Conservation (phyloP, 2,329 filamentous ascomycete species). For the Aspergillus clavatus region DNA sequence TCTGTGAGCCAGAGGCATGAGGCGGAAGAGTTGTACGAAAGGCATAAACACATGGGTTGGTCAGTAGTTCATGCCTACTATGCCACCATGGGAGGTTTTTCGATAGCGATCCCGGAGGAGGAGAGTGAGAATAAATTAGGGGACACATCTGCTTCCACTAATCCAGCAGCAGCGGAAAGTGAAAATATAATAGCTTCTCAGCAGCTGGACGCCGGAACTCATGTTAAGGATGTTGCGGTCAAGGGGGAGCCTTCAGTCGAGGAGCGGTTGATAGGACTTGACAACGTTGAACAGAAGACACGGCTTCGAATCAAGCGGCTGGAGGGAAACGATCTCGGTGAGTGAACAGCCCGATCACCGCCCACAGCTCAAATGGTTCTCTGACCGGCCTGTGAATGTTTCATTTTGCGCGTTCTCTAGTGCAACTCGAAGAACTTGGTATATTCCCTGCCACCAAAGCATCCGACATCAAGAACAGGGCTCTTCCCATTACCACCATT, state of each 20-base stretch:
- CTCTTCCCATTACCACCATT: neutral
- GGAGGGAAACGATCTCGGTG: neutral
- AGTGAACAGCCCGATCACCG: neutral
- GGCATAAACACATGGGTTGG: neutral
- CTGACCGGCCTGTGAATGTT: neutral
- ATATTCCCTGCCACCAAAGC: neutral
- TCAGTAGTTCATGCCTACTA: neutral
- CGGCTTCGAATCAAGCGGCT: neutral
- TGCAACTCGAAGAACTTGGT: neutral
- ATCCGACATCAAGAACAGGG: neutral
- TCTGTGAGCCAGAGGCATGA: neutral
- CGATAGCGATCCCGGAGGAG: neutral
- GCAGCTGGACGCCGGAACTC: neutral
- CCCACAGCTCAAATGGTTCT: neutral
- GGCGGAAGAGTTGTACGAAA: neutral
- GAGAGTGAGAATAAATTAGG: neutral
- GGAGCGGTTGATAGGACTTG: neutral
- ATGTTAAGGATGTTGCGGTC: neutral
- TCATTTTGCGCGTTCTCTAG: no score
- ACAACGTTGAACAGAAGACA: neutral
- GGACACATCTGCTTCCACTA: neutral
- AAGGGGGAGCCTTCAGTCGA: neutral
- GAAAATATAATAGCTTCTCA: neutral
- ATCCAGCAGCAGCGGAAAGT: neutral
- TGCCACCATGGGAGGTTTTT: neutral